Conservation (phyloP, 306 rosid species). For the Dryas alaskensis region DNA sequence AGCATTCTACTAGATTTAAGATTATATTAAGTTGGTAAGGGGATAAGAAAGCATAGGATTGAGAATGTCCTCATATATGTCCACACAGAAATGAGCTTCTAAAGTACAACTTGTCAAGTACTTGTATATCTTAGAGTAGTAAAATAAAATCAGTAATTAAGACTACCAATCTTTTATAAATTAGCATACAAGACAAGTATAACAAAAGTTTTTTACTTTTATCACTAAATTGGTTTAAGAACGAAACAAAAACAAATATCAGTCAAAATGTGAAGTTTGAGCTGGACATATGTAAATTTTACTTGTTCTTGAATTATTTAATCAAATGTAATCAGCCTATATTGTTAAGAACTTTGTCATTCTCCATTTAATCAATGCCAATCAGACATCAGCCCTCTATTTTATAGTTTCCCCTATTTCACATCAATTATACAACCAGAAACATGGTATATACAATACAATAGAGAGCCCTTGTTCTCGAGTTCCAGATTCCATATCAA, state of each 20-base stretch:
- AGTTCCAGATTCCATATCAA: background rate
- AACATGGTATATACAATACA: background rate
- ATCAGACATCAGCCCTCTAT: background rate
- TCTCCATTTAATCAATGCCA: background rate
- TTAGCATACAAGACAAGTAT: background rate
- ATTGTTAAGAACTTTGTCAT: background rate
- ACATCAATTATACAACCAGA: background rate
- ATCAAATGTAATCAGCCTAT: background rate
- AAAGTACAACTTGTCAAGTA: constrained; percentile 1
- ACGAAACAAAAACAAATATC: background rate
- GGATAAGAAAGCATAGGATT: background rate
- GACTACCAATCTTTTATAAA: background rate
- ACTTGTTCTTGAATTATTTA: background rate
- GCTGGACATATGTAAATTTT: background rate
- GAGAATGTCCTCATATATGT: background rate
- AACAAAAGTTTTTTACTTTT: background rate
- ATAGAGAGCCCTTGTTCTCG: background rate
- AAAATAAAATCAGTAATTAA: background rate
- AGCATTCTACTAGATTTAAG: background rate
- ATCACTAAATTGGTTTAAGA: background rate
- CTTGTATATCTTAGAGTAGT: background rate
- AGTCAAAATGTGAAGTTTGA: background rate
- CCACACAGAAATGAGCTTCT: background rate
- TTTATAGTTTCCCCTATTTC: background rate
- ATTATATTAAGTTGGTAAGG: background rate